Percentiles rank a stretch among this genome's conserved stretches.
Conservation (phyloP, 257 asterid genomes). For the Asclepias syriaca region DNA sequence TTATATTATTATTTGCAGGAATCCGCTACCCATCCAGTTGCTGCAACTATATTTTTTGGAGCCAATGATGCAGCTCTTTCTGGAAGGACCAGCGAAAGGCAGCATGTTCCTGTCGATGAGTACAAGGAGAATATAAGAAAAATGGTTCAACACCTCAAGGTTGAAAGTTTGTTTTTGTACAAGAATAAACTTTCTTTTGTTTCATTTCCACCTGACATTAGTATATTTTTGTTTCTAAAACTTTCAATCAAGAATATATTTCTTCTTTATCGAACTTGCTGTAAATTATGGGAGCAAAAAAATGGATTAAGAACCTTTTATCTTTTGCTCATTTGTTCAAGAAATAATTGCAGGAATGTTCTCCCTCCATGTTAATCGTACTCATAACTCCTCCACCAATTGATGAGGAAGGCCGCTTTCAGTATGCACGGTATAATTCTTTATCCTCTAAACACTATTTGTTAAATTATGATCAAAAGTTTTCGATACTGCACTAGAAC, state of each 20-base stretch:
- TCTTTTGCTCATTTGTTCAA: background rate
- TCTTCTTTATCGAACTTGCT: background rate
- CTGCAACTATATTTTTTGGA: constrained; percentile 77
- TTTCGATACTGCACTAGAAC: background rate
- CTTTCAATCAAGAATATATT: background rate
- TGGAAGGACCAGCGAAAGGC: constrained; percentile 68
- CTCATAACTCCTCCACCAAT: constrained; percentile 88
- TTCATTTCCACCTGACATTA: background rate
- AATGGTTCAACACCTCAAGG: constrained; percentile 76
- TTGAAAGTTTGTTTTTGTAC: constrained; percentile 11
- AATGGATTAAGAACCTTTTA: background rate
- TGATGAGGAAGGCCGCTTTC: constrained; percentile 69
- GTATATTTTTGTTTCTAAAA: background rate
- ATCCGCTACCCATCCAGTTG: constrained; percentile 50
- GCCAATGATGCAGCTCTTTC: constrained; percentile 87
- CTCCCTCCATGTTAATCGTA: constrained; percentile 53
- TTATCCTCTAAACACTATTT: background rate
- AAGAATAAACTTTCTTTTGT: background rate
- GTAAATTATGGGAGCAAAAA: background rate
- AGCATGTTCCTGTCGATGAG: constrained; percentile 81
- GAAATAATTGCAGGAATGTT: constrained; percentile 37
- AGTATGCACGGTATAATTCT: constrained; percentile 54
- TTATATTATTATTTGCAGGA: constrained; percentile 33
- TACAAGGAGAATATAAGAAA: constrained; percentile 69
- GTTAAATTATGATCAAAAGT: background rate